Base-by-base conservation (phyloP, 306 rosid genomes). In the Vigna hirtella region DNA sequence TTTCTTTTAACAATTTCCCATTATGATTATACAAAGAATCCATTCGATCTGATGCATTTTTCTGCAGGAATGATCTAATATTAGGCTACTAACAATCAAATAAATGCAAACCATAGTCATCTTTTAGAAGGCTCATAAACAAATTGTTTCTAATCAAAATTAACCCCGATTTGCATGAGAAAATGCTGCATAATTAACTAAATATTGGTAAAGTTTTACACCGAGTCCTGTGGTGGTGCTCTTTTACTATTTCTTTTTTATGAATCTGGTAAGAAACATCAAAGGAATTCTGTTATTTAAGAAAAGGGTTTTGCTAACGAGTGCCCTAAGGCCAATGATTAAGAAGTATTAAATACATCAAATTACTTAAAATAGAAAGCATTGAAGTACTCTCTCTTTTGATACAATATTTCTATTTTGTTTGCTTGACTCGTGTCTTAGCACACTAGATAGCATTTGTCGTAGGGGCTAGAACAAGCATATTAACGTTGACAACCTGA, bases 1-100 rank as follows among this genome's bases (percentile, higher is more conserved):
- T 61, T 51, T 82, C 57, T 47, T 67, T 69, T 24, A 16, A 65
- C 62, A 77, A 45, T 66, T 86, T 71, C 42, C 51, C 83, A 71
- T 85, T 83, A 42, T 72, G 74, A 73, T 79, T 82, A 59, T 80
- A 72, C 38, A 78, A 40, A 66, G 85, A 76, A 79, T 82, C 84
- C n/a, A 20, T 77, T 66, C 77, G 87, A 68, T 66, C 73, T 57
- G 83, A 82, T 59, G 64, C 81, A 76, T 69, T 79, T 65, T 77
- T 74, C 76, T 4, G 62, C 73, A 36, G 83, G 61, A 30, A 72
- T 11, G 50, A 83, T 51, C 72, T 78, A 79, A 72, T 78, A 70
- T 86, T 71, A 72, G 73, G 56, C 66, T 80, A 83, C 89, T 83
- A 76, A 79, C 49, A 73, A 73, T 74, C 45, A 76, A 83, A 79